Base-by-base conservation (phyloP, 352 stramenopile genomes). In the Blastocystis sp. region DNA sequence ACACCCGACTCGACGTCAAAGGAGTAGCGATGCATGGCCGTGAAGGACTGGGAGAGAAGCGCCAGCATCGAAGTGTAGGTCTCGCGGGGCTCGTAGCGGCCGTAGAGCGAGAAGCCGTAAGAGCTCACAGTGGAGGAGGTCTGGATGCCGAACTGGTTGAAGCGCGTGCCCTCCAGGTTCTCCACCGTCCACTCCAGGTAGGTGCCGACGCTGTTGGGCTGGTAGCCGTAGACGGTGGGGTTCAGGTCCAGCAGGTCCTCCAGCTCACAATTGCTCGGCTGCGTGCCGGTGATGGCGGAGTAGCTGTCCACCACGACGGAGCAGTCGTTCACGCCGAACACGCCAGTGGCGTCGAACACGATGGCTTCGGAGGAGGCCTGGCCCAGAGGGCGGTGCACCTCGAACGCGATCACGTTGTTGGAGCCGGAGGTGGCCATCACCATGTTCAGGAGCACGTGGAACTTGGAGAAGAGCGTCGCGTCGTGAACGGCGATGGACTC, bases 281-380 rank as follows among this genome's bases (percentile, higher is more conserved):
- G 19, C 28, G 28, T 34, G 9, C n/a, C 38, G 17, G 5, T 34
- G 2, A 78, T 23, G 19, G 40, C 28, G 17, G 67, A 78, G 45
- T 62, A 78, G 14, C 38, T 60, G 38, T 78, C 67, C 5, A 78
- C 40, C 43, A 78, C 67, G 38, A 41, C 60, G 3, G 67, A 78
- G 38, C 67, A 78, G 11, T 61, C 38, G 19, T 78, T 41, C n/a
- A 78, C 67, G n/a, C 67, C 67, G 38, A 78, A 78, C 52, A 78
- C 67, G 38, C 67, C 67, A 5, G 67, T 78, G 2, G 67, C 23
- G 38, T 78, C 67, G 60, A 78, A 78, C 48, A 78, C 48, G 9
- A 78, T 43, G 28, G 28, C 28, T 34, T 34, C 28, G 28, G 28
- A 34, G 17, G 67, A 62, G 17, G 67, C 56, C 4, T 3, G 14